Conservation (phyloP, 2,329 filamentous ascomycete species). For the Fusarium hainanense region DNA sequence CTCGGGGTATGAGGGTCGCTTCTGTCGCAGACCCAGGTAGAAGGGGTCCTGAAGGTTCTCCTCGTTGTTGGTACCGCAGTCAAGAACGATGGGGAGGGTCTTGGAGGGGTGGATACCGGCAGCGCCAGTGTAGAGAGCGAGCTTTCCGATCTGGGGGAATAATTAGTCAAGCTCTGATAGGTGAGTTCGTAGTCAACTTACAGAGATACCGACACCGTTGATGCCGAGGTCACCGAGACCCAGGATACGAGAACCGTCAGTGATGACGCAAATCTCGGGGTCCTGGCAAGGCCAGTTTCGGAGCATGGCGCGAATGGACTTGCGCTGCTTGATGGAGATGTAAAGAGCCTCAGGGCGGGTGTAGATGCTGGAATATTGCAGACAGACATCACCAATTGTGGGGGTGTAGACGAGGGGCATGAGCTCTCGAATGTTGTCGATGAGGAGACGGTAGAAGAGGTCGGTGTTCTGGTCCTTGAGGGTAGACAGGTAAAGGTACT, state of each 20-base stretch:
- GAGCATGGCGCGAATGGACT: slow-evolving; percentile 88
- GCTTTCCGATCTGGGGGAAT: slow-evolving; percentile 78
- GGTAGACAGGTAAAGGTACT: slow-evolving; percentile 83
- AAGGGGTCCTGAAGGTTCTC: slow-evolving; percentile 74
- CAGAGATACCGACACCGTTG: slow-evolving; percentile 97
- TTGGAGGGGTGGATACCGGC: slow-evolving; percentile 92
- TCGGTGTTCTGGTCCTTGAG: slow-evolving; percentile 81
- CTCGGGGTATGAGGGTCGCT: slow-evolving; percentile 80
- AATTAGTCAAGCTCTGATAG: slow-evolving; percentile 33
- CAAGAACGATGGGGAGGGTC: slow-evolving; percentile 78
- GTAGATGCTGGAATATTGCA: slow-evolving; percentile 96
- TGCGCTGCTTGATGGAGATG: slow-evolving; percentile 93
- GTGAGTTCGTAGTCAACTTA: slow-evolving; percentile 54
- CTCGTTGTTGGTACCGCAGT: slow-evolving; percentile 75
- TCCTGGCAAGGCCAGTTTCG: slow-evolving; percentile 91
- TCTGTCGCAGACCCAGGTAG: slow-evolving; percentile 89
- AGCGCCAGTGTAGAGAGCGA: slow-evolving; percentile 93
- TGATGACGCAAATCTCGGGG: slow-evolving; percentile 96
- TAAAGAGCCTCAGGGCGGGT: slow-evolving; percentile 95
- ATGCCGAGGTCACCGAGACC: slow-evolving; percentile 95
- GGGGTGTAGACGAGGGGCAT: slow-evolving; percentile 90
- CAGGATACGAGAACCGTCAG: slow-evolving; percentile 91
- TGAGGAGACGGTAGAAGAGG: slow-evolving; percentile 84
- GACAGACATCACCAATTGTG: slow-evolving; percentile 93
- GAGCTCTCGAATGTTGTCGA: slow-evolving; percentile 80